Conservation (phyloP, 2,329 filamentous ascomycete species). For the Epichloe hybrida region DNA sequence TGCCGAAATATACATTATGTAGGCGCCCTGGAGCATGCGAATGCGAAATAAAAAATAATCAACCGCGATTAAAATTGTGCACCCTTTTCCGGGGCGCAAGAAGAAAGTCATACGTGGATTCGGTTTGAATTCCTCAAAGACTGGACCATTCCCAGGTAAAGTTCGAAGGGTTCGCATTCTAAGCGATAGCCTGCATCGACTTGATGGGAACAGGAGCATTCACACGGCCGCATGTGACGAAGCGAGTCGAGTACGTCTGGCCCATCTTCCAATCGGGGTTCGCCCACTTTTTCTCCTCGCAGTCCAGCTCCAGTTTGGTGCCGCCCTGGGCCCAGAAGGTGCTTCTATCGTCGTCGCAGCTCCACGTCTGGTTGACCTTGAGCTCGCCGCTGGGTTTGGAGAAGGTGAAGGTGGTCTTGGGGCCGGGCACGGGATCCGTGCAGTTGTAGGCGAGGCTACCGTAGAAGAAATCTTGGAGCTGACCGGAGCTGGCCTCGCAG, state of each 20-base stretch:
- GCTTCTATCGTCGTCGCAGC: constrained; percentile 27
- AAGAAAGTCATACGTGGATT: background rate
- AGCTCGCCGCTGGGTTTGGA: constrained; percentile 22
- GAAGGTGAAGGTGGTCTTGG: constrained; percentile 29
- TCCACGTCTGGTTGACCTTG: constrained; percentile 35
- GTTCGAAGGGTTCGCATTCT: constrained; percentile 1
- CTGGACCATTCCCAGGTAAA: background rate
- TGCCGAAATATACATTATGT: constrained; percentile 2
- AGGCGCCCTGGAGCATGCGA: constrained; percentile 1
- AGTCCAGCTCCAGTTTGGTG: constrained; percentile 15
- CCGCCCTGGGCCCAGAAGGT: constrained; percentile 16
- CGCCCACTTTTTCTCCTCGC: constrained; percentile 14
- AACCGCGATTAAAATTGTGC: background rate
- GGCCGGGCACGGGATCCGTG: constrained; percentile 14
- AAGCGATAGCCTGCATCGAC: constrained; percentile 15
- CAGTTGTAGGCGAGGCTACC: constrained; percentile 32
- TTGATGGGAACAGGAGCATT: constrained; percentile 14
- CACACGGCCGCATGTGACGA: constrained; percentile 15
- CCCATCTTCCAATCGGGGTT: constrained; percentile 20
- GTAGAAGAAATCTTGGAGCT: constrained; percentile 36
- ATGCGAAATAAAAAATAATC: background rate
- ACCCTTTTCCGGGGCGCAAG: background rate
- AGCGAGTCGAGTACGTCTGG: constrained; percentile 18
- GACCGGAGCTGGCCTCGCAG: constrained; percentile 28
- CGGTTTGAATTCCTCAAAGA: background rate